Evolutionary conservation across 2,329 filamentous ascomycete species (phyloP).

Genomic region (Xylariaceae sp.): DNA sequence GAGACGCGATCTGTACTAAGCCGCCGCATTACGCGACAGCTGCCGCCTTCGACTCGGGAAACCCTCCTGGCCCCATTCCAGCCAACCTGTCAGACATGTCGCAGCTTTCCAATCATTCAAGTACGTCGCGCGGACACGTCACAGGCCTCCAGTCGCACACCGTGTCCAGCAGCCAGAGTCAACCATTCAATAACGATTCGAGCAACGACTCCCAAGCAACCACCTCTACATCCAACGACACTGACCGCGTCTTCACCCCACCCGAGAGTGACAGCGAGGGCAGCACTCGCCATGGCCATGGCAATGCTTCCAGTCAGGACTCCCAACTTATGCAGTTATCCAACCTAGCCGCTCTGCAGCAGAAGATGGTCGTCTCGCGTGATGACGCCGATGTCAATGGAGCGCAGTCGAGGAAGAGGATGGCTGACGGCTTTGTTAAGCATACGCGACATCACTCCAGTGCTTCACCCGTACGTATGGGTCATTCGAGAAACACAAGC

Average conservation of each 20-base stretch:
- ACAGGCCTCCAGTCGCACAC: slow-evolving; percentile 8
- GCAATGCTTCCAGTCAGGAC: slow-evolving; percentile 56
- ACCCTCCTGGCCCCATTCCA: slow-evolving; percentile 11
- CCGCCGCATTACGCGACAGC: slow-evolving; percentile 17
- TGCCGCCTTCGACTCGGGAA: slow-evolving; percentile 11
- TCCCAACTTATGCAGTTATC: slow-evolving; percentile 65
- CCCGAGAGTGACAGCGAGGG: slow-evolving; percentile 50
- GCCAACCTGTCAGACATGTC: slow-evolving; percentile 31
- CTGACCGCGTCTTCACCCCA: slow-evolving; percentile 51
- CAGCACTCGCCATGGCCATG: slow-evolving; percentile 47
- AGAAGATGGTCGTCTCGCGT: slow-evolving; percentile 52
- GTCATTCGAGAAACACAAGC: slow-evolving; percentile 76
- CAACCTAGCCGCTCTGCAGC: slow-evolving; percentile 60
- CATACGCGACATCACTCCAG: slow-evolving; percentile 48
- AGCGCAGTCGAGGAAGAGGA: slow-evolving; percentile 68
- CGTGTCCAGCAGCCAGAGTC: slow-evolving; percentile 31
- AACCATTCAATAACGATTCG: slow-evolving; percentile 39
- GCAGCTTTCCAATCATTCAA: slow-evolving; percentile 18
- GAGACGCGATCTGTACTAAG: slow-evolving; percentile 23
- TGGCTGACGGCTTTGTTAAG: slow-evolving; percentile 77
- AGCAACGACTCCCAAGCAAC: slow-evolving; percentile 54
- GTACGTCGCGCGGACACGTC: slow-evolving; percentile 16
- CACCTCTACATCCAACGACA: slow-evolving; percentile 47
- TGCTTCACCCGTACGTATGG: slow-evolving; percentile 54
- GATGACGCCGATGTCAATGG: slow-evolving; percentile 41